phyloP scores from a whole-genome alignment of 1,284 basidiomycete species.

The Malassezia japonica region DNA sequence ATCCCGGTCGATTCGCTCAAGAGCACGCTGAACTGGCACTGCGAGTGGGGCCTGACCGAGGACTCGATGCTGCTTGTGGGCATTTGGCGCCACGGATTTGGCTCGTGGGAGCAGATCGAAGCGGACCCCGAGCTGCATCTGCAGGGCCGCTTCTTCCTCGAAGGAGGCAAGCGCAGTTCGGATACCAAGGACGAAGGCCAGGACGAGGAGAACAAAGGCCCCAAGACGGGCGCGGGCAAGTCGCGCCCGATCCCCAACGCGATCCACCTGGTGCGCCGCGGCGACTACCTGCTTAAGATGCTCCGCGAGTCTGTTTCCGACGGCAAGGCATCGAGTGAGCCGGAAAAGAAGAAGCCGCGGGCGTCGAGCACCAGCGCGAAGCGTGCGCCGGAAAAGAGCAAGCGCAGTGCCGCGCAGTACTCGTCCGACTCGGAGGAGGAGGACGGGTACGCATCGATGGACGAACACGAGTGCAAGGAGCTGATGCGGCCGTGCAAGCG shows the following conservation, averaged over 20 bases:
- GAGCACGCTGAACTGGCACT: conserved; percentile 88
- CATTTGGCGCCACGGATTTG: conserved; percentile 86
- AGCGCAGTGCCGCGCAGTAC: conserved; percentile 18
- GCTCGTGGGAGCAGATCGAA: conserved; percentile 90
- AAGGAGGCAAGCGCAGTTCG: conserved; percentile 58
- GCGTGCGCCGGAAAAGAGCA: conserved; percentile 15
- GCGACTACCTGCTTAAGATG: conserved; percentile 82
- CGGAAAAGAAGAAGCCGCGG: conserved; percentile 18
- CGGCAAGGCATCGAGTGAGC: background rate
- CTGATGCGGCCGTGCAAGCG: conserved; percentile 91
- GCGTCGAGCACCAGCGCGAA: conserved; percentile 19
- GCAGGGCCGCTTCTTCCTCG: conserved; percentile 89
- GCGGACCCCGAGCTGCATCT: conserved; percentile 76
- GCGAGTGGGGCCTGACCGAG: conserved; percentile 83
- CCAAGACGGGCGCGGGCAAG: conserved; percentile 26
- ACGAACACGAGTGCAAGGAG: conserved; percentile 87
- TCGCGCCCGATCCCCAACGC: conserved; percentile 41
- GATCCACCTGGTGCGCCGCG: conserved; percentile 86
- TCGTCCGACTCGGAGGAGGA: conserved; percentile 28
- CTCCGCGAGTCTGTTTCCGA: conserved; percentile 60
- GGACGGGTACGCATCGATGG: conserved; percentile 62
- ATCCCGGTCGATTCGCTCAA: conserved; percentile 87
- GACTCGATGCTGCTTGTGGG: conserved; percentile 91
- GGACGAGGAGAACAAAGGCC: conserved; percentile 32
- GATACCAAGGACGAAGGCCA: conserved; percentile 51